These are phyloP conservation scores for Odonthalia washingtoniensis DNA, from an alignment of 31 red algal species.

Conservation along the genomic window DNA sequence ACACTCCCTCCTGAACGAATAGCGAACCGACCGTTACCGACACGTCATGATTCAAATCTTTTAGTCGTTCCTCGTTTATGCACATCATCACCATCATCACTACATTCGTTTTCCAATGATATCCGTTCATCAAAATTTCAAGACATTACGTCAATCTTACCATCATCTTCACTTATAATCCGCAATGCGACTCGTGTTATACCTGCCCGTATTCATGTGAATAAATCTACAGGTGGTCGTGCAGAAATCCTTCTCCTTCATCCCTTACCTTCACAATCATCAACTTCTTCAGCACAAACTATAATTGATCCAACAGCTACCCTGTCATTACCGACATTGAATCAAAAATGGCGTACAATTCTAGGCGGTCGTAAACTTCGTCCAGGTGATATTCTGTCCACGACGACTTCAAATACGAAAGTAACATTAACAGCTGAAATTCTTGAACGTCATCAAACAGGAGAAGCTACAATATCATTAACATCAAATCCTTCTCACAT, in stretches of 20 bases:
- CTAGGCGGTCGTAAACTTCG: slow-evolving; percentile 78
- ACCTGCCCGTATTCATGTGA: slow-evolving; percentile 76
- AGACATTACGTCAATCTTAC: slow-evolving; percentile 71
- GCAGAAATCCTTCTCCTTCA: slow-evolving; percentile 85
- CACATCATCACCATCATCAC: too few relatives aligned
- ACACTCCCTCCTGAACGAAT: slow-evolving; percentile 79
- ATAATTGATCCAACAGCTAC: slow-evolving; percentile 65
- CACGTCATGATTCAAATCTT: slow-evolving; percentile 73
- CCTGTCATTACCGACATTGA: slow-evolving; percentile 24
- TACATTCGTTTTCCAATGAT: too few relatives aligned
- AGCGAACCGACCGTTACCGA: slow-evolving; percentile 61
- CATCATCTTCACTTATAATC: slow-evolving; percentile 64
- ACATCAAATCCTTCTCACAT: slow-evolving; percentile 11
- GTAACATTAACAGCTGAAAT: slow-evolving; percentile 7
- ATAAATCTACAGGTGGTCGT: slow-evolving; percentile 60
- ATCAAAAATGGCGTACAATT: slow-evolving; percentile 64
- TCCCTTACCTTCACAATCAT: slow-evolving; percentile 30
- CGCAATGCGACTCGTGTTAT: slow-evolving; percentile 88
- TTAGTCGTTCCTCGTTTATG: slow-evolving; percentile 61
- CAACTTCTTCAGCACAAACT: too few relatives aligned
- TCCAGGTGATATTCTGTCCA: slow-evolving; percentile 48
- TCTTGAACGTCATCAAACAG: slow-evolving; percentile 31
- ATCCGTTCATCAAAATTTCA: slow-evolving; percentile 43
- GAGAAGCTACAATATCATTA: slow-evolving; percentile 29
- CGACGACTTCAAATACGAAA: not conserved